A percentile compares a stretch with the other conserved stretches of the same genome.
These are phyloP conservation scores for Tuber microsphaerosporum DNA, from an alignment of 495 filamentous ascomycete genomes.

Conservation along the genomic window DNA sequence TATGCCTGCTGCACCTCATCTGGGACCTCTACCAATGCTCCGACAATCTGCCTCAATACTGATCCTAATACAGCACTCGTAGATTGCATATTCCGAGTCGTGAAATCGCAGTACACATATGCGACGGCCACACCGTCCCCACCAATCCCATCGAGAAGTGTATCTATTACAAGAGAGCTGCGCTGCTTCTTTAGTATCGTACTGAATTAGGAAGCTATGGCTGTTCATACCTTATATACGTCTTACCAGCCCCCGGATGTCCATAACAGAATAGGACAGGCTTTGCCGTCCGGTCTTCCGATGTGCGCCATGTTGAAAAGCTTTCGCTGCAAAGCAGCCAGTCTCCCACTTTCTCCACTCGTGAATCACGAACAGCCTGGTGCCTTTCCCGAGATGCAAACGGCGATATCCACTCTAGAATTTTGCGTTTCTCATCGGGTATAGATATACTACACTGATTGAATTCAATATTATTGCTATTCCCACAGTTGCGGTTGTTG, in stretches of 20 bases:
- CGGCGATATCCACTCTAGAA: neutral
- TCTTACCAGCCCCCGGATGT: neutral
- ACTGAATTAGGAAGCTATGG: neutral
- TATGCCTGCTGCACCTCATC: no score
- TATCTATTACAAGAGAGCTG: neutral
- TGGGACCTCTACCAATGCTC: no score
- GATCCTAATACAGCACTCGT: no score
- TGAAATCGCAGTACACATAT: no score
- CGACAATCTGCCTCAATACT: no score
- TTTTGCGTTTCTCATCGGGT: neutral
- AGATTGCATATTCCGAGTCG: no score
- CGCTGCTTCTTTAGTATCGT: neutral
- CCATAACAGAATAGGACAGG: neutral
- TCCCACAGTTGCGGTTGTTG: neutral
- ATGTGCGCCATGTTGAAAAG: neutral
- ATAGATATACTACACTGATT: neutral
- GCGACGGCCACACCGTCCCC: no score
- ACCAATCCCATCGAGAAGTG: neutral
- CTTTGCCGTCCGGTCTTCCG: neutral
- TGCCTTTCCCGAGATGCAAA: neutral
- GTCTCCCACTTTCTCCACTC: neutral
- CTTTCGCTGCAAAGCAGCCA: neutral
- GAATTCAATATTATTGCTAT: neutral
- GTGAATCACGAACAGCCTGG: neutral
- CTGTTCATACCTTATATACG: neutral